Evolutionary conservation across 306 rosid genomes (phyloP).

Genomic region (Quercus rubra): DNA sequence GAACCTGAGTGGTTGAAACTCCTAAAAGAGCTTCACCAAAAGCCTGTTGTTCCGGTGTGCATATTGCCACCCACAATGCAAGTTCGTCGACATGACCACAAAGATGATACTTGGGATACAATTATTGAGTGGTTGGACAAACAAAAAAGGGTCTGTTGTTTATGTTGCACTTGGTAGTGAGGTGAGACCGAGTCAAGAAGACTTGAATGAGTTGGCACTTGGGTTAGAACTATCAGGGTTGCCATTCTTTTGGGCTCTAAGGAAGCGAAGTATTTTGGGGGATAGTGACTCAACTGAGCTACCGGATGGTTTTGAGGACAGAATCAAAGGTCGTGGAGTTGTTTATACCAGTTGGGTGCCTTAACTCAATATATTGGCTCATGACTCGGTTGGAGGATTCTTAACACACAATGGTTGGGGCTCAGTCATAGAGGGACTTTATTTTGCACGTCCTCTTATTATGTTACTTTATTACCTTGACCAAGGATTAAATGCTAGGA

Average conservation of each 20-base stretch:
- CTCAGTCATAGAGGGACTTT: constrained; percentile 32
- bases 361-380: constrained; percentile 44
- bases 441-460: neutral
- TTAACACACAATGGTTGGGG: constrained; percentile 57
- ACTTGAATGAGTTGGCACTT: constrained; percentile 34
- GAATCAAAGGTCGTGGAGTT: constrained; percentile 34
- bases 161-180: constrained; percentile 56
- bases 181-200: constrained; percentile 9
- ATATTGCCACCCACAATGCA: constrained; percentile 24
- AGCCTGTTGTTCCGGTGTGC: neutral
- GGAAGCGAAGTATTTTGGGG: constrained; percentile 2
- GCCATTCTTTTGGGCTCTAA: constrained; percentile 57
- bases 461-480: constrained; percentile 12
- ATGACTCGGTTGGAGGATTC: constrained; percentile 43
- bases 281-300: constrained; percentile 25
- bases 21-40: neutral
- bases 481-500: constrained; percentile 25
- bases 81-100: neutral
- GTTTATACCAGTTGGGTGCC: constrained; percentile 62
- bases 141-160: constrained; percentile 34
- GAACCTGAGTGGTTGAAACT: neutral
- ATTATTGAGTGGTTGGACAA: constrained; percentile 14
- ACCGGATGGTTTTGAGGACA: constrained; percentile 48
- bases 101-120: constrained; percentile 7
- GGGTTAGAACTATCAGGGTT: constrained; percentile 50